Percentiles rank a stretch among this genome's conserved stretches.
Conservation (phyloP, 2,329 filamentous ascomycete species). For the Cadophora malorum region DNA sequence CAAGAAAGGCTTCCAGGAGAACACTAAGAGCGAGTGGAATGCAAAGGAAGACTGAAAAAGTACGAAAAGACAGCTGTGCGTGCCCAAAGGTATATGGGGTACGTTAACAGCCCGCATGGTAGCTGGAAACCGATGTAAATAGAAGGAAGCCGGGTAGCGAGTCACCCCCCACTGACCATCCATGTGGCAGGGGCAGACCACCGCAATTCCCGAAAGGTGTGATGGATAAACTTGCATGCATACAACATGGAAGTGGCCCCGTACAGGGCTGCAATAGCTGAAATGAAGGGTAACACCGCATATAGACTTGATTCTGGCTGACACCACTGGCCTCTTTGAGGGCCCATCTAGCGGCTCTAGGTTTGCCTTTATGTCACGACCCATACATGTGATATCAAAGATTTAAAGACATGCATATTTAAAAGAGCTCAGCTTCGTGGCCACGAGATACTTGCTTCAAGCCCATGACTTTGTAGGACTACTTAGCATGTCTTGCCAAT, state of each 20-base stretch:
- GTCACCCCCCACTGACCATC: not conserved
- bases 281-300: constrained; percentile 5
- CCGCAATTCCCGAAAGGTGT: not conserved
- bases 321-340: not conserved
- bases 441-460: not conserved
- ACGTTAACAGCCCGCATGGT: not conserved
- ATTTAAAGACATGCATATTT: not conserved
- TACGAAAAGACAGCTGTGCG: no score
- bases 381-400: not conserved
- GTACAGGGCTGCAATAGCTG: not conserved
- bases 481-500: not conserved
- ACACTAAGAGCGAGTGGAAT: not conserved
- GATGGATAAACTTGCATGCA: constrained; percentile 15
- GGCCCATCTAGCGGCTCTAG: not conserved
- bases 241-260: not conserved
- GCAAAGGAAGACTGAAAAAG: no score
- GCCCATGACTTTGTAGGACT: not conserved
- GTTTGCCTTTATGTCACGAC: not conserved
- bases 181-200: not conserved
- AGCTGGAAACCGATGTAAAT: not conserved
- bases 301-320: not conserved
- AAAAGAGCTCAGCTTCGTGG: not conserved
- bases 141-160: not conserved
- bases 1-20: not conserved
- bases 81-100: not conserved